A percentile compares a stretch with the other conserved stretches of the same genome.
Evolutionary conservation across 140 eudicot genomes (phyloP).

Genomic region (Erigeron philadelphicus): DNA sequence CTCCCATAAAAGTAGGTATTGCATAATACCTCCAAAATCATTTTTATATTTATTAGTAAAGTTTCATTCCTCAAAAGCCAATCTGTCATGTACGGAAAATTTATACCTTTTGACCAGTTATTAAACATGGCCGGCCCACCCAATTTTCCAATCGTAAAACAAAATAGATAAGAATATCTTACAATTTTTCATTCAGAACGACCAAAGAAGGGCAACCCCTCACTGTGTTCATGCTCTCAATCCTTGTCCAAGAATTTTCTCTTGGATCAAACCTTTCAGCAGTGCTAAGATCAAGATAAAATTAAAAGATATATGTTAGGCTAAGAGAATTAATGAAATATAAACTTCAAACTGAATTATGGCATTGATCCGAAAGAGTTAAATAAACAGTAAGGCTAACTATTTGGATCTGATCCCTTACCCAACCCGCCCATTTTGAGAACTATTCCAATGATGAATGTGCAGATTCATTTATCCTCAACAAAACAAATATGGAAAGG

Average conservation of each 20-base stretch:
- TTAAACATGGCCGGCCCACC: neutral
- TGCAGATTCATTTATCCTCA: neutral
- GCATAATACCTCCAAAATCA: neutral
- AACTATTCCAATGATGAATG: neutral
- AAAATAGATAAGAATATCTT: constrained; percentile 27
- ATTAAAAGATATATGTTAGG: neutral
- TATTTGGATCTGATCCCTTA: neutral
- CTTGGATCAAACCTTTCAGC: constrained; percentile 95
- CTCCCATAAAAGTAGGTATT: neutral
- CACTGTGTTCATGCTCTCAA: constrained; percentile 53
- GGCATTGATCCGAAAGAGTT: neutral
- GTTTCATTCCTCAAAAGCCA: neutral
- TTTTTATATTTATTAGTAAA: neutral
- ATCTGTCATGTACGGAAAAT: neutral
- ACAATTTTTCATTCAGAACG: constrained; percentile 77
- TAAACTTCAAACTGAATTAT: neutral
- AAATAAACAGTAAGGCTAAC: neutral
- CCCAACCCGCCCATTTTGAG: neutral
- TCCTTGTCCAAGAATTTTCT: constrained; percentile 74
- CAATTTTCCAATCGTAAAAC: neutral
- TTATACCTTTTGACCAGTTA: neutral
- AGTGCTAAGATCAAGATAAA: constrained; percentile 37
- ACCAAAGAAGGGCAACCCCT: constrained; percentile 73
- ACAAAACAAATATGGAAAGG: neutral
- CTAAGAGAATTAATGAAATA: neutral